Conservation (phyloP, 75 land plant genomes). For the Picea glauca region DNA sequence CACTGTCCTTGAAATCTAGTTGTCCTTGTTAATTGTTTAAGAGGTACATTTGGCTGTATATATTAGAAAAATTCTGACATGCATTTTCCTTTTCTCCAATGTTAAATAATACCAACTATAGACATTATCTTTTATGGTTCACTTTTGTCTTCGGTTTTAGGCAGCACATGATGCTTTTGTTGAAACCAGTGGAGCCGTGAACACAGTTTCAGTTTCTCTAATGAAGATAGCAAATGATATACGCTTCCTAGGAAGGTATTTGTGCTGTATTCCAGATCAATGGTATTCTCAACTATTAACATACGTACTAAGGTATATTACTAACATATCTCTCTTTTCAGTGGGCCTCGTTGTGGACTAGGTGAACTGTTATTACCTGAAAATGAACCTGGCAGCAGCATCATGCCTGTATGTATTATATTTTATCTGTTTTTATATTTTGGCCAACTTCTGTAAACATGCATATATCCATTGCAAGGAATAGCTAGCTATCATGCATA, state of each 20-base stretch:
- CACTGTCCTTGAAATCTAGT: neutral
- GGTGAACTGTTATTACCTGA: conserved; percentile 92
- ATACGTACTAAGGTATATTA: neutral
- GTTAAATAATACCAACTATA: neutral
- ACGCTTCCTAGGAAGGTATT: conserved; percentile 90
- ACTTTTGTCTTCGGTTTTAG: conserved; percentile 24
- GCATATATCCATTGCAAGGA: too few relatives aligned
- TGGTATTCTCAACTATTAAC: neutral
- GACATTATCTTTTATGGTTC: neutral
- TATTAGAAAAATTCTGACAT: neutral
- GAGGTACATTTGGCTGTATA: neutral
- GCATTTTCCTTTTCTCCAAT: neutral
- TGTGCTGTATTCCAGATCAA: neutral
- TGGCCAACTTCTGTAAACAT: too few relatives aligned
- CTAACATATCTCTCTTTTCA: conserved; percentile 16
- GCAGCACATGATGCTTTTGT: conserved; percentile 99
- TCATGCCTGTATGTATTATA: too few relatives aligned
- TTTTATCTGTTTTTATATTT: too few relatives aligned
- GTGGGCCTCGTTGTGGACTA: conserved; percentile 98
- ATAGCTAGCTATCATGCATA: too few relatives aligned
- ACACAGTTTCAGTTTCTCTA: too few relatives aligned
- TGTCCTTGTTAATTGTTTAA: neutral
- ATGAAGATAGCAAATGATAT: too few relatives aligned
- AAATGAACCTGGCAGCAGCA: conserved; percentile 99
- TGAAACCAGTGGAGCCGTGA: too few relatives aligned